A percentile compares a stretch with the other conserved stretches of the same genome.
Evolutionary conservation across 371 early-diverging fungal species (phyloP).

Genomic region (Mucor mucedo): DNA sequence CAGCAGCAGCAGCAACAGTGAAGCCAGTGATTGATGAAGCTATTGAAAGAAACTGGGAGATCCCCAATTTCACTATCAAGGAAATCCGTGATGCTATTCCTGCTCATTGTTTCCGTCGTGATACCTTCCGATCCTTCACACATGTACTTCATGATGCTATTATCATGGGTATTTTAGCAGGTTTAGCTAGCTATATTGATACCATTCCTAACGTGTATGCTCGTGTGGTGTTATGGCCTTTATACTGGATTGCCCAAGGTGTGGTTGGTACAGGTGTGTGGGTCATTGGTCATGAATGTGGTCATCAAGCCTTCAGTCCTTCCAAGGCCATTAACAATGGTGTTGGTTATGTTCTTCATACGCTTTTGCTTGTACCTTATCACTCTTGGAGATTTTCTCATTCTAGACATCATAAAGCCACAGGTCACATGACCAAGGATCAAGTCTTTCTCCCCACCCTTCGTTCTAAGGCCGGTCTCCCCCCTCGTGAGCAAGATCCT

Average conservation of each 20-base stretch:
- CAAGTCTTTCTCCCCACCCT: slow-evolving; percentile 88
- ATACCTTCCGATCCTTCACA: slow-evolving; percentile 69
- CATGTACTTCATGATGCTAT: slow-evolving; percentile 75
- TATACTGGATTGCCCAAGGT: slow-evolving; percentile 83
- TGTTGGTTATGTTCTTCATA: slow-evolving; percentile 85
- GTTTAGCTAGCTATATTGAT: slow-evolving; percentile 74
- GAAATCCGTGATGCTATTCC: slow-evolving; percentile 87
- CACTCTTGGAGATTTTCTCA: slow-evolving; percentile 78
- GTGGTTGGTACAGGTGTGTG: slow-evolving; percentile 85
- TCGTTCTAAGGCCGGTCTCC: slow-evolving; percentile 57
- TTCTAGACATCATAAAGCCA: slow-evolving; percentile 85
- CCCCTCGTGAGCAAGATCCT: slow-evolving; percentile 40
- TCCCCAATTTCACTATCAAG: slow-evolving; percentile 83
- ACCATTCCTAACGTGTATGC: slow-evolving; percentile 47
- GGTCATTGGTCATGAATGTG: slow-evolving; percentile 91
- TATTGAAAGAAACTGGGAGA: slow-evolving; percentile 59
- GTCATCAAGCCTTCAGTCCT: slow-evolving; percentile 84
- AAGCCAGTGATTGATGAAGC: slow-evolving; percentile 33
- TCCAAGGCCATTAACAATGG: slow-evolving; percentile 77
- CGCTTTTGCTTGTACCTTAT: slow-evolving; percentile 85
- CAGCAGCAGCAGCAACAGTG: background rate
- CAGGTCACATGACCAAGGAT: slow-evolving; percentile 82
- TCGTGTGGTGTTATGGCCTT: slow-evolving; percentile 69
- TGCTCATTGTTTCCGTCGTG: slow-evolving; percentile 85
- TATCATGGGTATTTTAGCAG: slow-evolving; percentile 62